These are phyloP conservation scores for Naganishia randhawae DNA, from an alignment of 768 basidiomycete genomes.

Conservation along the genomic window DNA sequence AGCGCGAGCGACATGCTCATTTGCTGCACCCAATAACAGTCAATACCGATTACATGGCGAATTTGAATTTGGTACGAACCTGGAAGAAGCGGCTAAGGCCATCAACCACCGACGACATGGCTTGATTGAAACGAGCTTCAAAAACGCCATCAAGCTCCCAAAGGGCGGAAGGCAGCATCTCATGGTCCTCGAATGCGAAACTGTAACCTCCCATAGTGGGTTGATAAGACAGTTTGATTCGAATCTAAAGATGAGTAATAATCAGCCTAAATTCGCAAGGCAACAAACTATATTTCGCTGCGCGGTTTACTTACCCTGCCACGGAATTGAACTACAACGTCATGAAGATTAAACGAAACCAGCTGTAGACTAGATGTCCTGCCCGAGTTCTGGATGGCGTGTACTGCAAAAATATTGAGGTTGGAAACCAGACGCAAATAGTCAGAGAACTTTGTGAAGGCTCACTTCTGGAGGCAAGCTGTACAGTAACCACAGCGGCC, in stretches of 20 bases:
- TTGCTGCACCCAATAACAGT: neutral
- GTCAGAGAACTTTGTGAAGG: neutral
- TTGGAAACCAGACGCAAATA: neutral
- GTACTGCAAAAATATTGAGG: neutral
- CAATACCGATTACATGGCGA: neutral
- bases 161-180: neutral
- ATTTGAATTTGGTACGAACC: neutral
- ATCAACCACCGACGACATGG: neutral
- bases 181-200: slow-evolving; percentile 1
- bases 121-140: slow-evolving; percentile 5
- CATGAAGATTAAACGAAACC: slow-evolving; percentile 1
- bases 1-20: slow-evolving; percentile 16
- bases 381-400: neutral
- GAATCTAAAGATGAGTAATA: neutral
- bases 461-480: slow-evolving; percentile 14
- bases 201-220: neutral
- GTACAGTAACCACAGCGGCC: slow-evolving; percentile 1
- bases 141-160: slow-evolving; percentile 7
- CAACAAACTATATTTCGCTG: neutral
- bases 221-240: slow-evolving; percentile 7
- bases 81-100: neutral
- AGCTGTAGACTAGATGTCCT: neutral
- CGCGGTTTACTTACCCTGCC: neutral
- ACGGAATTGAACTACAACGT: neutral
- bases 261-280: neutral